Conservation (phyloP, 495 filamentous ascomycete genomes). For the Tuber aestivum region DNA sequence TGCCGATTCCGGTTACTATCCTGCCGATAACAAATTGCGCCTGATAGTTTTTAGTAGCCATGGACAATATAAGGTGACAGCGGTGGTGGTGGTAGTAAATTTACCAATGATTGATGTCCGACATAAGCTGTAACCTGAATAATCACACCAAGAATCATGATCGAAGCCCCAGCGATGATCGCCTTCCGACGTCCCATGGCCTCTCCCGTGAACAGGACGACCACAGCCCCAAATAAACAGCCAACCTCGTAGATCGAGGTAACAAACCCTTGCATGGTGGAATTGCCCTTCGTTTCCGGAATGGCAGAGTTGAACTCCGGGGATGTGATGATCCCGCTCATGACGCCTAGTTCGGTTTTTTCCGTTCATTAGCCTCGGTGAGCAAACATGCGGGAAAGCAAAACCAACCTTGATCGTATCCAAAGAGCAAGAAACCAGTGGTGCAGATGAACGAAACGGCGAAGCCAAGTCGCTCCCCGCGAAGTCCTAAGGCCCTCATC, state of each 20-base stretch:
- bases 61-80: neutral
- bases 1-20: conserved; percentile 67
- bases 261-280: conserved; percentile 71
- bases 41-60: conserved; percentile 33
- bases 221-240: conserved; percentile 68
- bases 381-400: conserved; percentile 15
- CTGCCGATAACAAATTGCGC: conserved; percentile 73
- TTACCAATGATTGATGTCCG: conserved; percentile 35
- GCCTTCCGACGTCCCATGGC: conserved; percentile 57
- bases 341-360: conserved; percentile 51
- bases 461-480: conserved; percentile 58
- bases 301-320: conserved; percentile 65
- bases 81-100: neutral
- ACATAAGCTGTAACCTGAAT: conserved; percentile 55
- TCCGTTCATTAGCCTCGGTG: conserved; percentile 28
- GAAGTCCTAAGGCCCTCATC: conserved; percentile 55
- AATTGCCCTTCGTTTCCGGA: conserved; percentile 57
- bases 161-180: conserved; percentile 56
- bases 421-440: conserved; percentile 68
- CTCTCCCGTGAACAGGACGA: conserved; percentile 64
- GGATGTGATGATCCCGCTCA: conserved; percentile 76
- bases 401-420: conserved; percentile 54
- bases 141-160: conserved; percentile 70
- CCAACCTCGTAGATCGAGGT: conserved; percentile 81
- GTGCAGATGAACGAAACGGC: conserved; percentile 63